phyloP scores from a whole-genome alignment of 495 filamentous ascomycete genomes.

The Barbatosphaeria neglecta region DNA sequence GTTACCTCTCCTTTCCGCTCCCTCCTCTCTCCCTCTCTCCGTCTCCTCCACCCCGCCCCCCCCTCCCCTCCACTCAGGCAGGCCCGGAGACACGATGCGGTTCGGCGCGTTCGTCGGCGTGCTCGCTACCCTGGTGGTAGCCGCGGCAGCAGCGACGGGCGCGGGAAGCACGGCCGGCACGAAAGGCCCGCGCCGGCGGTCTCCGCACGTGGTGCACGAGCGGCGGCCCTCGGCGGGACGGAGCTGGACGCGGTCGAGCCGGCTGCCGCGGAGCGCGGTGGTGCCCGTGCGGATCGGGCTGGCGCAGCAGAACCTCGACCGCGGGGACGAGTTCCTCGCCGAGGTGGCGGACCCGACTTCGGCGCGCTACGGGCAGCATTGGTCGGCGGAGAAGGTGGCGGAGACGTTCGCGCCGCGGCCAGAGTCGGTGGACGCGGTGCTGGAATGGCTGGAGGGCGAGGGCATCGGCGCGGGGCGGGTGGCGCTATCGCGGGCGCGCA shows the following conservation, averaged over 20 bases:
- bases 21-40: too few relatives aligned
- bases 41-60: too few relatives aligned
- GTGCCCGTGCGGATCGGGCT: slow-evolving; percentile 47
- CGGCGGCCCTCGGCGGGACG: not conserved
- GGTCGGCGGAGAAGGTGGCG: slow-evolving; percentile 6
- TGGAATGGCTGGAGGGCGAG: slow-evolving; percentile 32
- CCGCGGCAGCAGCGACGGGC: too few relatives aligned
- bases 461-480: slow-evolving; percentile 29
- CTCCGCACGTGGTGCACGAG: slow-evolving; percentile 2
- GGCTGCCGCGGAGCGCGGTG: slow-evolving; percentile 11
- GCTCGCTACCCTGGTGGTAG: slow-evolving; percentile 5
- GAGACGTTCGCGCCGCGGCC: slow-evolving; percentile 4
- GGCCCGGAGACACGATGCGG: slow-evolving; percentile 3
- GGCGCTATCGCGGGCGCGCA: slow-evolving; percentile 1
- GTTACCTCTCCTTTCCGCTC: not conserved
- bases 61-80: too few relatives aligned
- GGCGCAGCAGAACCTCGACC: slow-evolving; percentile 40
- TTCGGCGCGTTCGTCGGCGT: slow-evolving; percentile 1
- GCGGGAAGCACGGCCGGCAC: too few relatives aligned
- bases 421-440: slow-evolving; percentile 6
- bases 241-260: slow-evolving; percentile 7
- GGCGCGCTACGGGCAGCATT: slow-evolving; percentile 28
- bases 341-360: slow-evolving; percentile 21
- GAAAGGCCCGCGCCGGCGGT: slow-evolving; percentile 1
- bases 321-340: slow-evolving; percentile 35